These are phyloP conservation scores for Nigrospora sphaerica DNA, from an alignment of 2,329 filamentous ascomycete genomes.

Conservation along the genomic window DNA sequence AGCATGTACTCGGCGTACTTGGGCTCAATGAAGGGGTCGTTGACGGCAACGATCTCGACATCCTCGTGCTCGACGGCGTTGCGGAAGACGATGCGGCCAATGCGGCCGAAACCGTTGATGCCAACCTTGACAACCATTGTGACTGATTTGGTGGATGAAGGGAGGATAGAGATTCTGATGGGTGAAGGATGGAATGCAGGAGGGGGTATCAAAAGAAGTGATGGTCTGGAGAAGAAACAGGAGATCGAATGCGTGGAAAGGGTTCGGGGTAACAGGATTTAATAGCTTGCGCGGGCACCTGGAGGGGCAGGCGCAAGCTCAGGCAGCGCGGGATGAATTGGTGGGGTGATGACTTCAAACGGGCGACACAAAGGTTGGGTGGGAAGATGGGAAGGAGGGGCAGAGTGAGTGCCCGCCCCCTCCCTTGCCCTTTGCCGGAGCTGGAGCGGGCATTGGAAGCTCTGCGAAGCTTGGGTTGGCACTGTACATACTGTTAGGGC, in stretches of 20 bases:
- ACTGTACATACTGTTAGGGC: not conserved
- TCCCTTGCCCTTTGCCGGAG: not conserved
- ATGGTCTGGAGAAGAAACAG: not conserved
- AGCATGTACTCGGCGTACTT: conserved; percentile 99
- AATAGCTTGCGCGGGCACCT: not conserved
- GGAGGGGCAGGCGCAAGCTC: not conserved
- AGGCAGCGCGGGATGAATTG: not conserved
- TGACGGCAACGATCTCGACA: conserved; percentile 91
- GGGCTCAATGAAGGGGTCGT: conserved; percentile 98
- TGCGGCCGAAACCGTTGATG: conserved; percentile 99
- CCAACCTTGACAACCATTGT: conserved; percentile 64
- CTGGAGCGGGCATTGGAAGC: not conserved
- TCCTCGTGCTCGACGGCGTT: conserved; percentile 88
- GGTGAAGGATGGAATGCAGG: not conserved
- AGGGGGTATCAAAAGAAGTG: not conserved
- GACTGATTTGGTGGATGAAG: conserved; percentile 11
- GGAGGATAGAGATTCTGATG: not conserved
- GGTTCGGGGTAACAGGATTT: not conserved
- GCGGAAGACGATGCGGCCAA: conserved; percentile 98
- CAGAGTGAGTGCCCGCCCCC: not conserved
- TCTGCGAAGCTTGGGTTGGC: not conserved
- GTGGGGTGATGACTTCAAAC: conserved; percentile 1
- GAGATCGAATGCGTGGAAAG: not conserved
- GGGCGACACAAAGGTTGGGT: not conserved
- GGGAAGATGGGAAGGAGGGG: not conserved